Evolutionary conservation across 2,329 filamentous ascomycete genomes (phyloP), one percentile per base, ranked within the genome.

Genomic region (Arthrobotrys conoides): DNA sequence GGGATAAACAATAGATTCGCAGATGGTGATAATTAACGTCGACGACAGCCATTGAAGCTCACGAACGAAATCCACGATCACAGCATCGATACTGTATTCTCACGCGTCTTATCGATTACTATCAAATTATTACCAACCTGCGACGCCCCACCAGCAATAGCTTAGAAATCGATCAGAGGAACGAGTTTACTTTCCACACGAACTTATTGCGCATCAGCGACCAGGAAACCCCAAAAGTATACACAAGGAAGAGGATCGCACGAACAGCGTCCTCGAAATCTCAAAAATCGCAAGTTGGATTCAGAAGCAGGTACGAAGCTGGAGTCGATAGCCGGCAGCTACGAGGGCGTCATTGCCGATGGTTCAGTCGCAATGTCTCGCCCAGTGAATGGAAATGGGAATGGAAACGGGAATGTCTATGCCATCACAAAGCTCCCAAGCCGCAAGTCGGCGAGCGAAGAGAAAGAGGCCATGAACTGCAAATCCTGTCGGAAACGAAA

Each of bases 401-500:
- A 72, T 41, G 73, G 71, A 51, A 78, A 78, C 30, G 73, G 73
- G 57, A 77, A 68, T 68, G 75, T 78, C 41, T 78, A 78, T 46
- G 75, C 75, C 22, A 80, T 81, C 59, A 70, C 80, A 5, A 81
- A 80, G 53, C 69, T 80, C 12, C 78, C 80, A 55, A 76, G 69
- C 24, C 88, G 91, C 80, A 90, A 91, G 49, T 87, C 90, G 85
- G 90, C 88, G 84, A 91, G 89, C 82, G 92, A 96, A 84, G 92
- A 92, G 48, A 90, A 92, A 82, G 93, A 96, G 87, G 92, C 92
- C 38, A 97, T 97, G 93, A 97, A 97, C 84, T 97, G 93, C 89
- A 96, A 97, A 85, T 96, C 93, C 71, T 97, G 93, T 87, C 90
- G 93, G 82, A 96, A 96, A 85, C 89, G 93, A 86, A 97, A 97